Conservation (phyloP, 495 filamentous ascomycete genomes). For the Tuber aestivum region DNA sequence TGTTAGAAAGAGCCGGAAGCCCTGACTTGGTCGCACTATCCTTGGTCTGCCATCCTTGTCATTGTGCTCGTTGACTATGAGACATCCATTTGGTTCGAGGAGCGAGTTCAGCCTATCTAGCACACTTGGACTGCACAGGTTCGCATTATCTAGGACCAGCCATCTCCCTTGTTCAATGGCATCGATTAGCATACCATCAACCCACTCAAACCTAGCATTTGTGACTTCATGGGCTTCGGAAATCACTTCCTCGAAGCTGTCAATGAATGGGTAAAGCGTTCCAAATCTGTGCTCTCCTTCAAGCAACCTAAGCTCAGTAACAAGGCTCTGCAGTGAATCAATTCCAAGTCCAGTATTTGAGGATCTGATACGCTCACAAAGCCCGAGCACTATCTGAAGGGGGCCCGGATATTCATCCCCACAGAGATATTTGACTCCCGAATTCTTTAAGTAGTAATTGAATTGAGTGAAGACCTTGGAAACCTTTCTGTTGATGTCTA, state of each 20-base stretch:
- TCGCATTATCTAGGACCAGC: conserved; percentile 95
- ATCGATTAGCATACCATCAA: conserved; percentile 82
- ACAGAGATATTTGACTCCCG: conserved; percentile 51
- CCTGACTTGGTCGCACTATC: conserved; percentile 71
- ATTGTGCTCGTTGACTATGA: conserved; percentile 88
- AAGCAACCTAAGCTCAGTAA: conserved; percentile 19
- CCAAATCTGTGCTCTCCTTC: conserved; percentile 9
- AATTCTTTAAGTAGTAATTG: conserved; percentile 50
- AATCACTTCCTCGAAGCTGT: conserved; percentile 21
- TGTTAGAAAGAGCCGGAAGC: conserved; percentile 89
- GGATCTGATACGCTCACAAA: conserved; percentile 22
- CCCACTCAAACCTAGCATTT: conserved; percentile 85
- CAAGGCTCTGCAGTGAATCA: conserved; percentile 23
- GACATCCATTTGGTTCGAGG: conserved; percentile 77
- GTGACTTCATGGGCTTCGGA: conserved; percentile 36
- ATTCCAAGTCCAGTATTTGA: conserved; percentile 10
- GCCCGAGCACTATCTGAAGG: conserved; percentile 42
- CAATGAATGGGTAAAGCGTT: conserved; percentile 15
- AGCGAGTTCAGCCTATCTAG: conserved; percentile 92
- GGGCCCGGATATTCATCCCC: conserved; percentile 43
- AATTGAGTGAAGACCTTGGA: conserved; percentile 55
- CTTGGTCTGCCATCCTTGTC: conserved; percentile 73
- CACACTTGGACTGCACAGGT: conserved; percentile 89
- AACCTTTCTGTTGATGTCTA: conserved; percentile 66
- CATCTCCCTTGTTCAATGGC: conserved; percentile 81